phyloP scores from a whole-genome alignment of 331 rosid genomes.

The Acacia concinna region DNA sequence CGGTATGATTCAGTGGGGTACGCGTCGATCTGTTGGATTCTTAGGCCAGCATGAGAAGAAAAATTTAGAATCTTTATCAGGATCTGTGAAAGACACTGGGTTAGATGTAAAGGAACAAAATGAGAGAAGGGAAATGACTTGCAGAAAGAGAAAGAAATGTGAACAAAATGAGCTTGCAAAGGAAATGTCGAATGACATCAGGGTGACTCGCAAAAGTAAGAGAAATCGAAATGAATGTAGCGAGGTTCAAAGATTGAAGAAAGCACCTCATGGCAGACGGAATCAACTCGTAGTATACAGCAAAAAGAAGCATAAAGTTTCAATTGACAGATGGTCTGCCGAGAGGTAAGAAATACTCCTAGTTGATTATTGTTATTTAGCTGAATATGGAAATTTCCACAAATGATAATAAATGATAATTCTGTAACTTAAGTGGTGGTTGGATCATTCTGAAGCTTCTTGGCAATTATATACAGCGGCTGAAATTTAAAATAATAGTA shows the following conservation, averaged over 20 bases:
- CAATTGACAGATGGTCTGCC: conserved; percentile 78
- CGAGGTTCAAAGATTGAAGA: conserved; percentile 37
- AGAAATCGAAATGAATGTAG: conserved; percentile 36
- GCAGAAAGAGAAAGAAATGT: conserved; percentile 39
- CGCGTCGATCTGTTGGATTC: conserved; percentile 62
- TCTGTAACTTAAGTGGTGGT: background rate
- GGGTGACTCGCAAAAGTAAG: conserved; percentile 39
- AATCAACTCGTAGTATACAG: conserved; percentile 35
- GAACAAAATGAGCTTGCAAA: conserved; percentile 32
- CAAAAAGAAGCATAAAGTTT: conserved; percentile 48
- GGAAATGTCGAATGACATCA: conserved; percentile 29
- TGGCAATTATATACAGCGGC: background rate
- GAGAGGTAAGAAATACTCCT: conserved; percentile 58
- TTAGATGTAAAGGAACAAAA: conserved; percentile 7
- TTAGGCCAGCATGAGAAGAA: conserved; percentile 49
- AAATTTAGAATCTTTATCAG: conserved; percentile 38
- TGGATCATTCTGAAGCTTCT: background rate
- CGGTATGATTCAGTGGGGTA: conserved; percentile 84
- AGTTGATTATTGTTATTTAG: background rate
- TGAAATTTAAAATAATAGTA: background rate
- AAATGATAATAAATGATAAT: background rate
- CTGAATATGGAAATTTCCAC: background rate
- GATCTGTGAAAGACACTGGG: conserved; percentile 23
- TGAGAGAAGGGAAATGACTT: conserved; percentile 13
- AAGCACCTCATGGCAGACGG: conserved; percentile 33